Base-by-base conservation (phyloP, 225 moss, liverwort and hornwort genomes). In the Marchantia polymorpha region DNA sequence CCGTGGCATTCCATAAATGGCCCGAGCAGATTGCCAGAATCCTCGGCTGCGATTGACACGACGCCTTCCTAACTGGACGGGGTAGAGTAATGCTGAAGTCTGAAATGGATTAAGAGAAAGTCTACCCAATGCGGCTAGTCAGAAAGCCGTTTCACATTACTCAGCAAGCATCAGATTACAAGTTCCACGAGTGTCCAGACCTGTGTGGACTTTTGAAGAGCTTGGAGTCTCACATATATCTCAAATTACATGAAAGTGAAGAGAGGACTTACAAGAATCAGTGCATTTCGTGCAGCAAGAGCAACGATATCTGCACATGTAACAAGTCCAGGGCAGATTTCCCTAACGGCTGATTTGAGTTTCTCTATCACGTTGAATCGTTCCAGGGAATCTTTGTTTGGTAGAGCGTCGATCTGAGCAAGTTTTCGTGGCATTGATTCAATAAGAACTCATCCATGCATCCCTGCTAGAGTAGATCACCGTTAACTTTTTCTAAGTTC, bases 231-330 rank as follows among this genome's bases (percentile, higher is more conserved):
- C 64, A 64, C 23, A 15, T 13, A 20, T 64, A 64, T 20, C 19
- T 9, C 1, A 20, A 1, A 15, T 20, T 7, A 7, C 12, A 69
- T 25, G 19, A 30, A 69, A 6, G 19, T 26, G 51, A 52, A 76
- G 46, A 25, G 7, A 30, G 11, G 55, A 56, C 55, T 56, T 17
- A 76, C 76, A 8, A 46, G 15, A 1, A 26, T 9, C 23, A 74
- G 17, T 19, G 58, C 56, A 29, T 56, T 26, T 7, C 76, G 76
- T 25, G 76, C 56, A 20, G 85, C 85, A 25, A 78, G 85, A 2
- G 84, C 87, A 31, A 89, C 8, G n/a, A 89, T 85, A n/a, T 89
- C 83, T 14, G 87, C 82, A 75, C 89, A 89, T 0, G 87, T 87
- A 10, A 89, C 83, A 0, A 72, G 19, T 0, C 87, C 87, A 0